Evolutionary conservation across 257 asterid genomes (phyloP), one percentile per base, ranked within the genome.

Genomic region (Oldenlandia corymbosa): DNA sequence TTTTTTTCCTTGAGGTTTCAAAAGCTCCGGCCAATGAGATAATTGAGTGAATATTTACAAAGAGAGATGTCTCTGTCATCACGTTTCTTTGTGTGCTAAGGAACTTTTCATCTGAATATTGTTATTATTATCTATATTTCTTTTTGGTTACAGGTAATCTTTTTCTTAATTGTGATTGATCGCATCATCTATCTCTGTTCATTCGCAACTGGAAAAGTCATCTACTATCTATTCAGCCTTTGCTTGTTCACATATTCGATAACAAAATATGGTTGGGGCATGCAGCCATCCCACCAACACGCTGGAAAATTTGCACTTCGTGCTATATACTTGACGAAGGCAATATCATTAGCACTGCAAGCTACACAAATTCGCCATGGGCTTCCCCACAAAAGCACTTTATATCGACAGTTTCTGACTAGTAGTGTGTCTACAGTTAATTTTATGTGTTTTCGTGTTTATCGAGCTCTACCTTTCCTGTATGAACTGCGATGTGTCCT

Each of bases 301-400:
- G 80, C 95, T 58, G 96, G 97, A 54, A 90, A 92, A 52, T 80
- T 89, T 60, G 91, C 99, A 69, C 84, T 92, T 70, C 88, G 99
- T 70, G 88, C 90, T 66, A 89, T 89, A 67, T 92, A 82, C 83
- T 84, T 92, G 37, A 87, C 96, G 27, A 89, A 92, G 83, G 84
- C 88, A 46, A 69, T 90, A 77, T 92, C 99, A 75, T 73, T 92
- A 69, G 84, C 85, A 28, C 80, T 92, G 48, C 97, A 92, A 81
- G 99, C 99, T 69, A 79, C 86, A 74, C 99, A 92, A 77, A 89
- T 92, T 63, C 94, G 91, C 41, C 83, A 85, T 77, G 99, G 99
- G 36, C 79, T 92, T 76, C 94, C 97, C 68, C 96, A 92, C 70
- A 87, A 85, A 72, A 92, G 95, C 82, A 89, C 97, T 52, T 79